These are phyloP conservation scores for Morella rubra DNA, from an alignment of 306 rosid species.

Conservation along the genomic window DNA sequence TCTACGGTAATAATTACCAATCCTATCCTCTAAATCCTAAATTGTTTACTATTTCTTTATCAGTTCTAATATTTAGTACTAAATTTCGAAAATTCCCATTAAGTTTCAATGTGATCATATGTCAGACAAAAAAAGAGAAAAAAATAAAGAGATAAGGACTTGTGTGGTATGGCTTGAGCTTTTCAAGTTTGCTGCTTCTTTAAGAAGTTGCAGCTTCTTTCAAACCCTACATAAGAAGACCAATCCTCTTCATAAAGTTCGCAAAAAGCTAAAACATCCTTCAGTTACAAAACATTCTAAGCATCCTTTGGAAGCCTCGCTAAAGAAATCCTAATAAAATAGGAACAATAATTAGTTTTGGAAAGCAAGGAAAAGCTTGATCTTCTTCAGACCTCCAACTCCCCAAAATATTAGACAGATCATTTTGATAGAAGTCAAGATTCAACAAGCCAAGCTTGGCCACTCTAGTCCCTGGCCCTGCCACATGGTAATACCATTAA, in stretches of 20 bases:
- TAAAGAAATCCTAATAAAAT: neutral
- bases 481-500: neutral
- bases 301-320: too few relatives aligned
- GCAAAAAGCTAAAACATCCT: slow-evolving; percentile 7
- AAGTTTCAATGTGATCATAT: neutral
- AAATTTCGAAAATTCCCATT: neutral
- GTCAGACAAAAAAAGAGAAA: neutral
- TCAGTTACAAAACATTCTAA: neutral
- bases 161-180: neutral
- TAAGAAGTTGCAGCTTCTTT: neutral
- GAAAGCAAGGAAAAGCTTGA: neutral
- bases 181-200: neutral
- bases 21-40: neutral
- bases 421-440: neutral
- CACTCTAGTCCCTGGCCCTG: neutral
- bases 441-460: neutral
- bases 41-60: neutral
- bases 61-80: neutral
- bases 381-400: neutral
- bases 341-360: neutral
- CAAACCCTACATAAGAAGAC: neutral
- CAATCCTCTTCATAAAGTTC: neutral
- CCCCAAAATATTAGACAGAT: neutral
- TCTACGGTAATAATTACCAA: neutral
- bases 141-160: neutral